Evolutionary conservation across 495 filamentous ascomycete species (phyloP), one percentile per base, ranked within the genome.

Genomic region (Clavariopsis aquatica): DNA sequence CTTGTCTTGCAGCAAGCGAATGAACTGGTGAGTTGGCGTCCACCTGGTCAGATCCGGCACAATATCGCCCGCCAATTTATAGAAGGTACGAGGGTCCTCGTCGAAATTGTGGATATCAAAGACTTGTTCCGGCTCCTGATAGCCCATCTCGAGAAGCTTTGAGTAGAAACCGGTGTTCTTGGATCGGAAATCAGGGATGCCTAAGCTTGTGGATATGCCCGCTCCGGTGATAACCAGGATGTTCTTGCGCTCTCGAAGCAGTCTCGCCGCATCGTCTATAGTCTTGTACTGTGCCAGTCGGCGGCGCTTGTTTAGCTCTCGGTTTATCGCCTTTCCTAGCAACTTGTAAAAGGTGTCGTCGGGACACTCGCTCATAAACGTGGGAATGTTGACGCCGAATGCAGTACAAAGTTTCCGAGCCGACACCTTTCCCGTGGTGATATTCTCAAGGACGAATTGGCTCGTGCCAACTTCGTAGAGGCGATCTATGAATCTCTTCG

Each of bases 211-310:
- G 9, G 85, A 88, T 53, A 97, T 96, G 43, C 94, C 94, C 23
- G 94, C 94, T 64, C 94, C 94, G 7, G 94, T 98, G 47, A 98
- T 81, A 38, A 98, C 91, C 62, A 98, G 86, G 71, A 98, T 91
- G 71, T 96, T 96, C 63, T 85, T 81, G 10, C 87, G 83, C 69
- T 84, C 81, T 64, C 86, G 81, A 8, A 98, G 80, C 17, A 98
- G 78, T 9, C 80, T 73, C 8, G 93, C 91, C 3, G 91, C 95
- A 76, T 98, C 93, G 57, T 96, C 89, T 47, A 98, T 78, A 6
- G 87, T 86, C 76, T 96, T 98, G 76, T 91, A 92, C 68, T 89
- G 80, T 15, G 81, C 75, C 19, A 98, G 81, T 76, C 96, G 96
- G 43, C 82, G 84, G 29, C 94, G 83, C 73, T 90, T 91, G 23